Conservation (phyloP, 1,284 basidiomycete genomes). For the Ganoderma sinense region DNA sequence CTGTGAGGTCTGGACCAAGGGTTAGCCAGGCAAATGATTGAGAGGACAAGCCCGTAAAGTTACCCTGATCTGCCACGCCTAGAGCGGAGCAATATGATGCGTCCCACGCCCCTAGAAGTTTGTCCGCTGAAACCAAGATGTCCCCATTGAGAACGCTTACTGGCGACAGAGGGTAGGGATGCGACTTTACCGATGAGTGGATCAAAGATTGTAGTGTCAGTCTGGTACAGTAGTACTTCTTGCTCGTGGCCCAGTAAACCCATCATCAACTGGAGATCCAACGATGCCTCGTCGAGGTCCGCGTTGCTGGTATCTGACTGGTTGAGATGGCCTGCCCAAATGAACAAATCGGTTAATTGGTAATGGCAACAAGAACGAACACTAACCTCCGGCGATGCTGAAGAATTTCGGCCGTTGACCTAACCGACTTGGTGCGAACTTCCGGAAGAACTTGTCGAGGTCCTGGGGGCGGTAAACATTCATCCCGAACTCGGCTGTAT, state of each 20-base stretch:
- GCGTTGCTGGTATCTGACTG: slow-evolving; percentile 37
- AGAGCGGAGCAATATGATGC: slow-evolving; percentile 1
- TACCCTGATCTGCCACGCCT: slow-evolving; percentile 46
- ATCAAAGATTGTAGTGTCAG: background rate
- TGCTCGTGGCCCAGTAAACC: slow-evolving; percentile 48
- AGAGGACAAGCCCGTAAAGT: slow-evolving; percentile 42
- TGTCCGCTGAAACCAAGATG: slow-evolving; percentile 8
- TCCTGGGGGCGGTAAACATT: slow-evolving; percentile 51
- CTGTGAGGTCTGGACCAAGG: slow-evolving; percentile 43
- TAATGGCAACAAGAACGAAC: background rate
- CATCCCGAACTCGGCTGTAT: slow-evolving; percentile 55
- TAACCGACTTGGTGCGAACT: slow-evolving; percentile 42
- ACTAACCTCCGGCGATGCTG: slow-evolving; percentile 53
- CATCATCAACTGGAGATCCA: slow-evolving; percentile 61
- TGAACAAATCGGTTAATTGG: background rate
- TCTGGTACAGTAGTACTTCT: slow-evolving; percentile 43
- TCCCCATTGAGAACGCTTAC: background rate
- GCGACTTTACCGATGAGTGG: background rate
- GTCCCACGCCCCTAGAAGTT: slow-evolving; percentile 12
- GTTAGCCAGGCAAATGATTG: background rate
- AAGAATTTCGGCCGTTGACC: slow-evolving; percentile 34
- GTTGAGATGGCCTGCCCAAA: background rate
- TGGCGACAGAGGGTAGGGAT: no score
- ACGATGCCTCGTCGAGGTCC: slow-evolving; percentile 57
- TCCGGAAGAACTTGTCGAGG: slow-evolving; percentile 44